Evolutionary conservation across 495 filamentous ascomycete genomes (phyloP), one percentile per base, ranked within the genome.

Genomic region (Talaromyces trachyspermus): DNA sequence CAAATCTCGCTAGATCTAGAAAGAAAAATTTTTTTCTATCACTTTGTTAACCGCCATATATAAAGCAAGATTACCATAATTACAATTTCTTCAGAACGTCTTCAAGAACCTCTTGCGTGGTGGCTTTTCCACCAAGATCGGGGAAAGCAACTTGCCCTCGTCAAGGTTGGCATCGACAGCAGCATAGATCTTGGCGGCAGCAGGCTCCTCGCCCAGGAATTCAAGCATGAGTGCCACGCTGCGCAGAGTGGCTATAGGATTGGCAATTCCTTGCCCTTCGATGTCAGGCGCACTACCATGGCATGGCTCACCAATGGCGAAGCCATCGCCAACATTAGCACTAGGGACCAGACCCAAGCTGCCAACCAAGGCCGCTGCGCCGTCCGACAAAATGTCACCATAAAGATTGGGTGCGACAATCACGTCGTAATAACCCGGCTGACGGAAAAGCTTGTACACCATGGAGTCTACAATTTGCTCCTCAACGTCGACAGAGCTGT

Each of bases 381-480:
- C 94, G 66, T 98, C 92, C 2, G 87, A 94, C 30, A 98, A 76
- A 53, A 98, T 91, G 64, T 98, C 92, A 53, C 92, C 92, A 71
- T 98, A 98, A 22, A 98, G 78, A 70, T 98, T 98, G 5, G 92
- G 92, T 24, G 94, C 92, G 29, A 98, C 92, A 55, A 98, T 92
- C 47, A 98, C 94, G 62, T 98, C 92, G 80, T 97, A 98, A 55
- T 79, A 79, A 52, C 80, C 78, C 39, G 92, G 92, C 68, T 95
- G 86, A 12, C 89, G 88, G 82, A 97, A 96, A 36, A 98, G 83
- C 76, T 97, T 97, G 79, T 98, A 98, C 32, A 97, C 88, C 92
- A 98, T 98, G 30, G 81, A 86, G 65, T 98, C 92, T 48, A 98
- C 91, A 54, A 98, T 98, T 75, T 98, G 92, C 75, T 98, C 92